phyloP scores from a whole-genome alignment of 2,329 filamentous ascomycete species.

The Neocatenulostroma microsporum region DNA sequence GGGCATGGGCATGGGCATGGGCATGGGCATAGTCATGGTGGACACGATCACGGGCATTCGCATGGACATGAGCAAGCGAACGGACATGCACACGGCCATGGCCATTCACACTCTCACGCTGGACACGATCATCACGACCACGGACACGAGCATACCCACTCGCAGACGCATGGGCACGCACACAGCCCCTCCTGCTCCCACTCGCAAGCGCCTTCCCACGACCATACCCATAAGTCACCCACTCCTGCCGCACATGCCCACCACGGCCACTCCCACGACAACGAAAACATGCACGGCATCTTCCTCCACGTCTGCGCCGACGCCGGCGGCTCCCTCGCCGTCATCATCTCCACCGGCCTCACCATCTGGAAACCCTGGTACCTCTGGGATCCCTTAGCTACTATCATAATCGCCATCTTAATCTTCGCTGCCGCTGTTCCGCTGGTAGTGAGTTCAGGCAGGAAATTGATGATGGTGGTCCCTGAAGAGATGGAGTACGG shows the following conservation, averaged over 20 bases:
- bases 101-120: slow-evolving; percentile 26
- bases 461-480: slow-evolving; percentile 73
- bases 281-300: slow-evolving; percentile 98
- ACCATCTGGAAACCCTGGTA: slow-evolving; percentile 85
- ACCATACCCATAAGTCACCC: background rate
- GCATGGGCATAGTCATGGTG: slow-evolving; percentile 40
- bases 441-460: slow-evolving; percentile 75
- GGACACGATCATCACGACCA: slow-evolving; percentile 27
- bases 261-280: slow-evolving; percentile 42
- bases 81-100: slow-evolving; percentile 28
- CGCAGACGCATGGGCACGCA: slow-evolving; percentile 54
- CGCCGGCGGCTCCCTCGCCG: slow-evolving; percentile 85
- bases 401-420: slow-evolving; percentile 83
- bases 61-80: slow-evolving; percentile 28
- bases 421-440: slow-evolving; percentile 91
- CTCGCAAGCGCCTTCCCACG: slow-evolving; percentile 14
- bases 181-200: slow-evolving; percentile 10
- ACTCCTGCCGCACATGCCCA: slow-evolving; percentile 32
- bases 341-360: slow-evolving; percentile 82
- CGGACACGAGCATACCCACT: slow-evolving; percentile 19
- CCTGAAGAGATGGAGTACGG: slow-evolving; percentile 81
- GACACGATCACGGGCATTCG: slow-evolving; percentile 29
- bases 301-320: slow-evolving; percentile 94
- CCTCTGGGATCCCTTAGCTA: slow-evolving; percentile 90
- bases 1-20: slow-evolving; percentile 51